Conservation (phyloP, 2,329 filamentous ascomycete species). For the Blastomyces emzantsi region DNA sequence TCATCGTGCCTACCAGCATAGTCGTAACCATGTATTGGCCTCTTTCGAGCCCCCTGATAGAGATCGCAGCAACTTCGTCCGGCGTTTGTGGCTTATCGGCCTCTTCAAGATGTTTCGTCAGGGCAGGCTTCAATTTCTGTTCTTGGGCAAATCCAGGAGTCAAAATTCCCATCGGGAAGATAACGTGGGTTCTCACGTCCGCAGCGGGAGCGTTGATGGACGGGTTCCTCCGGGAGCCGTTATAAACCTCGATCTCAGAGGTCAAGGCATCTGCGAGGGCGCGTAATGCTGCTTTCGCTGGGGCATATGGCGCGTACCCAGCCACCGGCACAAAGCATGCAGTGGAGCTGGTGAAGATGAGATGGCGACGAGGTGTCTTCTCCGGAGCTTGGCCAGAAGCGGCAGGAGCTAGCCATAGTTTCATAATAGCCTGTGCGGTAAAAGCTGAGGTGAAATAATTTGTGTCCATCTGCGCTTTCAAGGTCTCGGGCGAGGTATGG, state of each 20-base stretch:
- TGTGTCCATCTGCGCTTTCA: slow-evolving; percentile 77
- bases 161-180: slow-evolving; percentile 77
- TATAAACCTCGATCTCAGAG: slow-evolving; percentile 81
- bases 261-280: slow-evolving; percentile 72
- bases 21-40: slow-evolving; percentile 75
- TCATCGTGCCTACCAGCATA: slow-evolving; percentile 59
- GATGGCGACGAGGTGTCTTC: slow-evolving; percentile 49
- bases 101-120: slow-evolving; percentile 72
- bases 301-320: slow-evolving; percentile 76
- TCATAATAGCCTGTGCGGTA: slow-evolving; percentile 71
- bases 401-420: slow-evolving; percentile 56
- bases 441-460: slow-evolving; percentile 85
- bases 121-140: slow-evolving; percentile 65
- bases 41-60: slow-evolving; percentile 66
- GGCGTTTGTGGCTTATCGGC: slow-evolving; percentile 72
- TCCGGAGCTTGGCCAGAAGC: slow-evolving; percentile 22
- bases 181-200: slow-evolving; percentile 67
- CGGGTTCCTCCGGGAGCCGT: slow-evolving; percentile 46
- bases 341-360: slow-evolving; percentile 79
- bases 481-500: slow-evolving; percentile 57
- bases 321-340: slow-evolving; percentile 65
- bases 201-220: slow-evolving; percentile 43
- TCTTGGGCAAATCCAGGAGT: slow-evolving; percentile 67
- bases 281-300: slow-evolving; percentile 76
- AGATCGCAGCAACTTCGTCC: slow-evolving; percentile 61